Evolutionary conservation across 108 stramenopile species (phyloP).

Genomic region (Skeletonema tropicum): DNA sequence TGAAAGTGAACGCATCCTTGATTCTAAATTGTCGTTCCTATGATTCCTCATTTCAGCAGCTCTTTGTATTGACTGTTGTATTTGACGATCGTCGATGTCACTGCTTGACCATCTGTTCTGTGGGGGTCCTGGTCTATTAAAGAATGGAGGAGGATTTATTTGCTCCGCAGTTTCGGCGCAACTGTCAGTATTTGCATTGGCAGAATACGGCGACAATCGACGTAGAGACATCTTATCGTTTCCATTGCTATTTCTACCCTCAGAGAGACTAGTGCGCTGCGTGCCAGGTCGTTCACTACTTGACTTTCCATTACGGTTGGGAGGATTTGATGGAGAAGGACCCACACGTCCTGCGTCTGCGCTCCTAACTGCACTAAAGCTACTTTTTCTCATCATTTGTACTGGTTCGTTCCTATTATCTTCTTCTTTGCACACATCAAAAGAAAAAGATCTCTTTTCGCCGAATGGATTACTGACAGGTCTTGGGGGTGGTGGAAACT

Average conservation of each 20-base stretch:
- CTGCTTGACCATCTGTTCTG: background rate
- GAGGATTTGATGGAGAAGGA: background rate
- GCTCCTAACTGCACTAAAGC: background rate
- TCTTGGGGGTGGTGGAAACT: conserved; percentile 2
- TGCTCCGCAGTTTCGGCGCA: background rate
- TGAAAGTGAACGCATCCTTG: background rate
- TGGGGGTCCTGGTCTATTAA: background rate
- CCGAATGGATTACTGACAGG: background rate
- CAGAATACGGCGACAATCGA: background rate
- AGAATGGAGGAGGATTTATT: background rate
- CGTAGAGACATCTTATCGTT: background rate
- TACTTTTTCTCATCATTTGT: background rate
- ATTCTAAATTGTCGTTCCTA: background rate
- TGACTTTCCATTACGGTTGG: background rate
- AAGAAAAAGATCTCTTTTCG: background rate
- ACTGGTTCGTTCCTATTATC: background rate
- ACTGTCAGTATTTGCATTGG: background rate
- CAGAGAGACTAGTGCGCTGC: background rate
- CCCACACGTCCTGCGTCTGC: background rate
- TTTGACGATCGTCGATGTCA: background rate
- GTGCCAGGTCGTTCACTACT: background rate
- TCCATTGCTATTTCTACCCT: background rate
- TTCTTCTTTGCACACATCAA: background rate
- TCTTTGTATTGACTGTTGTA: background rate
- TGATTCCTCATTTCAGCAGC: background rate